Percentiles rank a stretch among this genome's conserved stretches.
Conservation (phyloP, 2,329 filamentous ascomycete genomes). For the Colletotrichum sp. region DNA sequence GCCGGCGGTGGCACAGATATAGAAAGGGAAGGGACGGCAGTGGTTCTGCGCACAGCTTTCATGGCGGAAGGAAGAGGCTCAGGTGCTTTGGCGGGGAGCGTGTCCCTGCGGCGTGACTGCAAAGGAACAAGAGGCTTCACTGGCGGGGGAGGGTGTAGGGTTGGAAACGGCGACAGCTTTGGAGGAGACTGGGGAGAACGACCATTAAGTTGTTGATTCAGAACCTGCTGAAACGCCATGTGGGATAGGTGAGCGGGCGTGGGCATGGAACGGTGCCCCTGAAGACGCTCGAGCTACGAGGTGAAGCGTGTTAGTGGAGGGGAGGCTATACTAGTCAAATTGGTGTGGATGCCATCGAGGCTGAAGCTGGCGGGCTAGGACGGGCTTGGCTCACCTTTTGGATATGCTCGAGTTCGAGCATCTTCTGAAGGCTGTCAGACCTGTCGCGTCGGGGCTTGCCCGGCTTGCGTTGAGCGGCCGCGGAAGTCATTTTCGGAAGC, state of each 20-base stretch:
- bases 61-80: constrained; percentile 11
- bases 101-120: constrained; percentile 18
- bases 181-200: background rate
- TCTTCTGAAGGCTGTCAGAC: constrained; percentile 54
- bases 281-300: constrained; percentile 23
- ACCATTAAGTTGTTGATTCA: constrained; percentile 11
- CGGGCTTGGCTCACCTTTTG: constrained; percentile 52
- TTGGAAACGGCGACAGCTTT: constrained; percentile 13
- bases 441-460: background rate
- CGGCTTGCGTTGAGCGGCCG: background rate
- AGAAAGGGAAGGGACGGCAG: constrained; percentile 31
- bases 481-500: background rate
- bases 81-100: background rate
- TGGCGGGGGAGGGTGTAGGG: background rate
- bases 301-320: constrained; percentile 16
- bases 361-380: background rate
- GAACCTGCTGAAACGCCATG: constrained; percentile 18
- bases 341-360: background rate
- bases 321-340: constrained; percentile 9
- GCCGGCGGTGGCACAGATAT: constrained; percentile 34
- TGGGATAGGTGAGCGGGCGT: constrained; percentile 10
- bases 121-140: constrained; percentile 12
- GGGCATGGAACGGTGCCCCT: constrained; percentile 14
- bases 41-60: constrained; percentile 13
- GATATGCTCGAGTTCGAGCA: constrained; percentile 65